These are phyloP conservation scores for Fusarium sambucinum DNA, from an alignment of 2,329 filamentous ascomycete species.

Conservation along the genomic window DNA sequence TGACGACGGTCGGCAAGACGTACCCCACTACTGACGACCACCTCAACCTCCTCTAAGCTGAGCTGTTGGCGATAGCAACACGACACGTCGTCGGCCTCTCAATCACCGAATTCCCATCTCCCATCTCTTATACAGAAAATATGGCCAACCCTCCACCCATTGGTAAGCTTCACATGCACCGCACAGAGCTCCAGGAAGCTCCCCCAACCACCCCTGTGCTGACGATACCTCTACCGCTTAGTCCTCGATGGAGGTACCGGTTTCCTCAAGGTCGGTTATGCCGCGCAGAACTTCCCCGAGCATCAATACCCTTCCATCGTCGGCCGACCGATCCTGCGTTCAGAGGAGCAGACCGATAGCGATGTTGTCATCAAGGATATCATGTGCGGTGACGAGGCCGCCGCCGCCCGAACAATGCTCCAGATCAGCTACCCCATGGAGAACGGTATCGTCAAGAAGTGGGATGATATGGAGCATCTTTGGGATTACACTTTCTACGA, in stretches of 20 bases:
- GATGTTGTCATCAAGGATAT: slow-evolving; percentile 90
- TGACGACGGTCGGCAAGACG: slow-evolving; percentile 52
- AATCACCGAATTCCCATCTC: slow-evolving; percentile 20
- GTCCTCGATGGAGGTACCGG: slow-evolving; percentile 99
- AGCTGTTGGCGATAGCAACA: slow-evolving; percentile 46
- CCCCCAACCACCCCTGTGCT: slow-evolving; percentile 39
- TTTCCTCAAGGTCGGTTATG: slow-evolving; percentile 99
- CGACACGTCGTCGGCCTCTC: slow-evolving; percentile 40
- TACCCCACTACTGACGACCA: slow-evolving; percentile 54
- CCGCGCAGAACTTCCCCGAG: slow-evolving; percentile 99
- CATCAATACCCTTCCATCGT: slow-evolving; percentile 99
- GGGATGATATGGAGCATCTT: slow-evolving; percentile 99
- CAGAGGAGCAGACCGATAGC: slow-evolving; percentile 80
- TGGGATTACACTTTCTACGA: slow-evolving; percentile 99
- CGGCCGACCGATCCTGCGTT: slow-evolving; percentile 95
- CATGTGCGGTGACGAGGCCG: slow-evolving; percentile 99
- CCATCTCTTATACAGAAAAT: slow-evolving; percentile 47
- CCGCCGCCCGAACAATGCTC: slow-evolving; percentile 94
- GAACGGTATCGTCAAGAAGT: slow-evolving; percentile 99
- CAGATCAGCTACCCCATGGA: slow-evolving; percentile 99
- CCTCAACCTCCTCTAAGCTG: slow-evolving; percentile 48
- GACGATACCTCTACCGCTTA: slow-evolving; percentile 55
- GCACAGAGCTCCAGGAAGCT: slow-evolving; percentile 30
- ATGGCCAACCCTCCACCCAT: slow-evolving; percentile 68
- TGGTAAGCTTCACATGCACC: slow-evolving; percentile 56